These are phyloP conservation scores for Entophlyctis luteolus DNA, from an alignment of 192 early-diverging fungal species.

Conservation along the genomic window DNA sequence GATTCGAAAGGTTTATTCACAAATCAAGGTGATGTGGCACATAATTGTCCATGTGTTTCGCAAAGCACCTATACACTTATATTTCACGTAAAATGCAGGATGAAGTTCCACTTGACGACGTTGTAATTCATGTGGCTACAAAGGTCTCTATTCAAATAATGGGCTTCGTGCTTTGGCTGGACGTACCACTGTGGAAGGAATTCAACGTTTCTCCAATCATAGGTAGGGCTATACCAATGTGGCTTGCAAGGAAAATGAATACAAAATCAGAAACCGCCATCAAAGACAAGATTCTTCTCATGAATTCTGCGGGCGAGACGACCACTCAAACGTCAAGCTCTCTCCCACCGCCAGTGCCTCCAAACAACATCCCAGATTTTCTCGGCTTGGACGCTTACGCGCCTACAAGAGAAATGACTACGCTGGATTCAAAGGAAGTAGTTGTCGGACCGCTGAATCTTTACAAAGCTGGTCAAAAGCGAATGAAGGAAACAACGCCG, in stretches of 20 bases:
- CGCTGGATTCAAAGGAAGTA: background rate
- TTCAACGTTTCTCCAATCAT: background rate
- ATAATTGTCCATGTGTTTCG: too few relatives aligned
- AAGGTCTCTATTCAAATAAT: background rate
- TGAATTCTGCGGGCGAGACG: background rate
- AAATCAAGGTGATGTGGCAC: background rate
- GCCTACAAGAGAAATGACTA: background rate
- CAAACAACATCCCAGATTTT: background rate
- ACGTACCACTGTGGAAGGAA: background rate
- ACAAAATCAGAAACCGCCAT: background rate
- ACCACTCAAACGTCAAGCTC: background rate
- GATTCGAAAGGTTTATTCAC: background rate
- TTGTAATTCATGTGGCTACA: background rate
- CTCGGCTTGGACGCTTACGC: background rate
- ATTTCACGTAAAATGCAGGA: too few relatives aligned
- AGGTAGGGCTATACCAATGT: background rate
- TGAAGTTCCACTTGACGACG: background rate
- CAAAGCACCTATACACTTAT: too few relatives aligned
- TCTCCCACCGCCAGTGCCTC: background rate
- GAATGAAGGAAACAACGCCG: background rate
- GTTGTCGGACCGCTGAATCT: background rate
- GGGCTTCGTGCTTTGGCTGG: slow-evolving; percentile 1
- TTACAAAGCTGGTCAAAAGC: background rate
- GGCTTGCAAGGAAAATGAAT: background rate
- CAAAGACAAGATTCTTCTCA: background rate